Base-by-base conservation (phyloP, 1,284 basidiomycete species). In the Malassezia nana region DNA sequence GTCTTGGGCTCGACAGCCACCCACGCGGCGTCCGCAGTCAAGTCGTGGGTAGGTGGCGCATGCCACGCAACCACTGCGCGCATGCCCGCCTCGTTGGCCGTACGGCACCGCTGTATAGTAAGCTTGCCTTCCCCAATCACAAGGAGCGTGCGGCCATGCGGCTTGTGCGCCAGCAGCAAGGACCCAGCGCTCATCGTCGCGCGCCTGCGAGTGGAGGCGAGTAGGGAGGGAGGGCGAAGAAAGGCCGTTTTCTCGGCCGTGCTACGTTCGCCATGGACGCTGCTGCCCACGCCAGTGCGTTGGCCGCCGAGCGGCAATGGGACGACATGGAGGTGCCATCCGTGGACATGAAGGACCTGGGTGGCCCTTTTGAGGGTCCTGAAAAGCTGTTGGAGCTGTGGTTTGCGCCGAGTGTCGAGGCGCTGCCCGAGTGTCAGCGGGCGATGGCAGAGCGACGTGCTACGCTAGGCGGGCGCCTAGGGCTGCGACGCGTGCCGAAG, bases 351-450 rank as follows among this genome's bases (percentile, higher is more conserved):
- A 40, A 30, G 16, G 54, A 56, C 22, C 32, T 56, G 12, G 48
- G 64, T 40, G 70, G 69, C 7, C 70, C 72, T 10, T 76, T 76
- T 50, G 71, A 73, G 62, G 76, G 76, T 1, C 88, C 92, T 56
- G 94, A 99, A 78, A 99, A 99, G 77, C 82, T 96, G 38, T 82
- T 98, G 51, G 94, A 98, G 78, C 83, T 98, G 52, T 98, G 94
- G 94, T 98, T 98, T 75, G 84, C 87, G 4, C 86, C 6, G 77
- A 42, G 44, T 28, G 47, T 54, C 74, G 31, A 73, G 75, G 62
- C 78, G 77, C 60, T 80, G 76, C 66, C 76, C 77, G 55, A 57
- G 29, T 54, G 62, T 35, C 60, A 43, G 52, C 35, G 57, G 47
- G 55, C 66, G 50, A 45, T 25, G 8, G 59, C 57, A 60, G 46